Percentiles rank a stretch among this genome's conserved stretches.
These are phyloP conservation scores for Penicillium cinerascens DNA, from an alignment of 495 filamentous ascomycete genomes.

Conservation along the genomic window DNA sequence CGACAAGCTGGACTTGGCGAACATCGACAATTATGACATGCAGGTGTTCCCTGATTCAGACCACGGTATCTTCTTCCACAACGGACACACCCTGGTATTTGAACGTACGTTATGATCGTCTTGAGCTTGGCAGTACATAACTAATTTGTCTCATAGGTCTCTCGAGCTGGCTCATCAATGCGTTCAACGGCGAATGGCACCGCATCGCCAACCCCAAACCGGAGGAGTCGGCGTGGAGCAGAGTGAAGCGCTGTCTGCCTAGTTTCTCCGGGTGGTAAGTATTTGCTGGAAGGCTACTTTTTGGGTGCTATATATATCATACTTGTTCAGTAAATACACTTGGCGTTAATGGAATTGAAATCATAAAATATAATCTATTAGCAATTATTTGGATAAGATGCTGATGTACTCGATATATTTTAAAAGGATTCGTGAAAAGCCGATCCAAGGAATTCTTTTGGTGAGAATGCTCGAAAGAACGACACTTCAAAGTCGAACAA, in stretches of 20 bases:
- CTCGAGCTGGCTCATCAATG: conserved; percentile 89
- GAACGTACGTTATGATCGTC: conserved; percentile 65
- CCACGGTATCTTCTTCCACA: conserved; percentile 94
- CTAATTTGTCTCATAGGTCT: conserved; percentile 55
- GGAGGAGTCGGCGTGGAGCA: conserved; percentile 28
- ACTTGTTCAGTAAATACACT: not conserved
- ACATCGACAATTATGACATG: conserved; percentile 92
- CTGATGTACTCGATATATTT: not conserved
- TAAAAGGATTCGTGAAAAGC: no score
- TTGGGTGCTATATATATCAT: conserved; percentile 3
- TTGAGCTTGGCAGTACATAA: not conserved
- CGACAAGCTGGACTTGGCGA: conserved; percentile 78
- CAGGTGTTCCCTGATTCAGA: conserved; percentile 96
- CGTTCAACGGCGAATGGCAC: conserved; percentile 95
- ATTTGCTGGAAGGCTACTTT: not conserved
- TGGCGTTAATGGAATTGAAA: not conserved
- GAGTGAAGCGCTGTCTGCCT: conserved; percentile 21
- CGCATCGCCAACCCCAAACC: conserved; percentile 68
- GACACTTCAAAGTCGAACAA: no score
- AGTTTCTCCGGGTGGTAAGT: conserved; percentile 4
- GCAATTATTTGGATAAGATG: not conserved
- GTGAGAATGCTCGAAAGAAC: no score
- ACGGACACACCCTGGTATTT: conserved; percentile 88
- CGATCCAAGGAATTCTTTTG: no score
- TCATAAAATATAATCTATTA: not conserved